Conservation (phyloP, 2,329 filamentous ascomycete genomes). For the Laburnicola sp. region DNA sequence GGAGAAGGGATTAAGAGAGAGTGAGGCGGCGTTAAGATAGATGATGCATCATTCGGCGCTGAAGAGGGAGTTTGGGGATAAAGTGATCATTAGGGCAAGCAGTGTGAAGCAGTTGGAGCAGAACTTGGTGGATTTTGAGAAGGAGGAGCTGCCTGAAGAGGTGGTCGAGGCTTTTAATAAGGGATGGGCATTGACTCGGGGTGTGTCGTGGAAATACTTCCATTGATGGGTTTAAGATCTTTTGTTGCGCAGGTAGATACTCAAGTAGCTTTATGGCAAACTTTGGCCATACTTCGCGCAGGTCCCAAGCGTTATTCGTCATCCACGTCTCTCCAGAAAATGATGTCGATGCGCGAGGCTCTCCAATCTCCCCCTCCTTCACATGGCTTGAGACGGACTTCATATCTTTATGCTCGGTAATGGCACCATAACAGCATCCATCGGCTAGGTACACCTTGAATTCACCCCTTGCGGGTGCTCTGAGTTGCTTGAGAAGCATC, state of each 20-base stretch:
- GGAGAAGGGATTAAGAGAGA: conserved; percentile 47
- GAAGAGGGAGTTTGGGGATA: conserved; percentile 59
- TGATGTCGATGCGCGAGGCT: no score
- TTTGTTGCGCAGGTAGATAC: no score
- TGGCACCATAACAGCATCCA: no score
- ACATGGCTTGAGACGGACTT: no score
- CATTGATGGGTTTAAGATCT: conserved; percentile 6
- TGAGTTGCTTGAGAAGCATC: background rate
- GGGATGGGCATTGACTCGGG: conserved; percentile 61
- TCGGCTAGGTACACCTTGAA: no score
- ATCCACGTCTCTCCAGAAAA: no score
- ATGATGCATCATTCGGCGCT: conserved; percentile 50
- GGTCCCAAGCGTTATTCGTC: no score
- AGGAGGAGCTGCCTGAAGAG: conserved; percentile 72
- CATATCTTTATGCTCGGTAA: no score
- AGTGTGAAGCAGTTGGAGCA: conserved; percentile 57
- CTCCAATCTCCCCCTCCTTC: no score
- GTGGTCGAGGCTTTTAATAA: conserved; percentile 72
- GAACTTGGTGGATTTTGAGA: conserved; percentile 61
- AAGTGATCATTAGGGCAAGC: conserved; percentile 62
- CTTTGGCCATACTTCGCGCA: no score
- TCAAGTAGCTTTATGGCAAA: no score
- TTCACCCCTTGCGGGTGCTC: no score
- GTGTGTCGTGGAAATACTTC: conserved; percentile 19
- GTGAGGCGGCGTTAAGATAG: conserved; percentile 51